Evolutionary conservation across 768 basidiomycete species (phyloP).

Genomic region (Russula dissimulans): DNA sequence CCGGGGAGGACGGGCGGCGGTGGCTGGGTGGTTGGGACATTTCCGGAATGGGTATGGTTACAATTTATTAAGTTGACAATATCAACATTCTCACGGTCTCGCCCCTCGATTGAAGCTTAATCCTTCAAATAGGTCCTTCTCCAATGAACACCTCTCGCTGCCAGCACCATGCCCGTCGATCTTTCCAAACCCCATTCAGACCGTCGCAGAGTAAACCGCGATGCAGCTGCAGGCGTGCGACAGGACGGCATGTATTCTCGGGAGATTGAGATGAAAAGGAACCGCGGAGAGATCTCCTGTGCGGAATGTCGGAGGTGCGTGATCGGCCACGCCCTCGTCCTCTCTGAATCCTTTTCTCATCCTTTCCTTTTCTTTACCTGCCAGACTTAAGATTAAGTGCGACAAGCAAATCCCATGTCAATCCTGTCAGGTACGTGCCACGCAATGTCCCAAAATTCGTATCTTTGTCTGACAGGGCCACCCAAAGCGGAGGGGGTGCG

Average conservation of each 20-base stretch:
- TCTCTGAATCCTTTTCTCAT: not conserved
- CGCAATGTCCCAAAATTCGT: not conserved
- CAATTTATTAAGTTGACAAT: not conserved
- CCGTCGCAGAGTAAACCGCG: constrained; percentile 38
- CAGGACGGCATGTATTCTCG: constrained; percentile 47
- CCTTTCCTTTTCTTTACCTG: not conserved
- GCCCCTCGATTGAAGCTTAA: constrained; percentile 2
- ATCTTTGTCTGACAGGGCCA: not conserved
- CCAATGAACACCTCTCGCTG: not conserved
- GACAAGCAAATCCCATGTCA: constrained; percentile 77
- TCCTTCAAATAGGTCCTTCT: constrained; percentile 7
- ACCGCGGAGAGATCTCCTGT: constrained; percentile 66
- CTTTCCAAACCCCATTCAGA: constrained; percentile 35
- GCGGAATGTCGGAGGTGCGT: constrained; percentile 73
- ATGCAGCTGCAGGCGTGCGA: constrained; percentile 41
- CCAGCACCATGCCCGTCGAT: constrained; percentile 44
- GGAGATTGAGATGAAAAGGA: constrained; percentile 68
- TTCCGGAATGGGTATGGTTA: not conserved
- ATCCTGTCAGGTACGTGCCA: constrained; percentile 50
- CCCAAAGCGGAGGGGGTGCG: constrained; percentile 53
- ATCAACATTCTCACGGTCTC: not conserved
- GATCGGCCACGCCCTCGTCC: constrained; percentile 22
- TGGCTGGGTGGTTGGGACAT: not conserved
- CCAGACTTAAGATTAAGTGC: constrained; percentile 72
- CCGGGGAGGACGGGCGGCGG: not conserved